Conservation (phyloP, 257 asterid genomes). For the Przewalskia tangutica region DNA sequence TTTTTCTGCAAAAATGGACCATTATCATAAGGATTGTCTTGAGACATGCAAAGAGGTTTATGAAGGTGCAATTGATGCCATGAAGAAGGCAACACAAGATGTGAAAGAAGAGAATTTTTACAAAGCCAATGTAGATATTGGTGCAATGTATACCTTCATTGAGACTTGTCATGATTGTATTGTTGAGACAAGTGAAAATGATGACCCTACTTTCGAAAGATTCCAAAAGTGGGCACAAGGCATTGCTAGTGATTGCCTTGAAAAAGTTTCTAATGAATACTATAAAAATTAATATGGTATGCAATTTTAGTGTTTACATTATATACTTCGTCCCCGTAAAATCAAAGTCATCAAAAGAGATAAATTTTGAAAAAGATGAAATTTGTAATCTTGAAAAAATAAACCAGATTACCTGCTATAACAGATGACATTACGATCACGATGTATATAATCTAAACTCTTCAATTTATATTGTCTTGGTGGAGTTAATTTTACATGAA, state of each 20-base stretch:
- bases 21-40: slow-evolving; percentile 14
- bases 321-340: no score
- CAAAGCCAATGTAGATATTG: slow-evolving; percentile 26
- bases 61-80: slow-evolving; percentile 16
- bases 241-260: slow-evolving; percentile 19
- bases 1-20: not conserved
- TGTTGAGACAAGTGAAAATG: not conserved
- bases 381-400: no score
- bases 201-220: slow-evolving; percentile 5
- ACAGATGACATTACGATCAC: no score
- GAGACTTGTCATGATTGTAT: slow-evolving; percentile 30
- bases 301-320: no score
- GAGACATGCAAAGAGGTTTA: slow-evolving; percentile 21
- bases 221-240: slow-evolving; percentile 24
- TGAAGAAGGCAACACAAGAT: slow-evolving; percentile 22
- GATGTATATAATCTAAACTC: not conserved
- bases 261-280: not conserved
- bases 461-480: not conserved
- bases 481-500: no score
- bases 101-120: slow-evolving; percentile 8
- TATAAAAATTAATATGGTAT: not conserved
- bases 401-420: no score
- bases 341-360: not conserved
- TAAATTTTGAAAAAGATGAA: no score
- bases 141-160: slow-evolving; percentile 17